Evolutionary conservation across 176 grass and related monocot species (phyloP), one percentile per base, ranked within the genome.

Genomic region (Saccharum officinarum): DNA sequence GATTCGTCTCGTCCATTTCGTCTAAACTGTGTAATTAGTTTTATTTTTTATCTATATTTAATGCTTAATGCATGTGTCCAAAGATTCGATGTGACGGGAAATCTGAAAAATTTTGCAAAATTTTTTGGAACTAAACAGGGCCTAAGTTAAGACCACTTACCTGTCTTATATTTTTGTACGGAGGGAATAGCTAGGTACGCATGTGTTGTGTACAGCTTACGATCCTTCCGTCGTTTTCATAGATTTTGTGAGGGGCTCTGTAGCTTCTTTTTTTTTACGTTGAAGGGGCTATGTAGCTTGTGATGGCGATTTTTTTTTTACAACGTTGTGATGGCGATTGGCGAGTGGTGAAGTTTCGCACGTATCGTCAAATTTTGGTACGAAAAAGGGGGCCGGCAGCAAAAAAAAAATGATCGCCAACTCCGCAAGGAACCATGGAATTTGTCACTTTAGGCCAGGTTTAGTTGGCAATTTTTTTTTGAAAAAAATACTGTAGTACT

Each of bases 331-430:
- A 57, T 22, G 7, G 54, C 20, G 52, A 52, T 38, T 5, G 0
- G 16, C 22, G 23, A 74, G 4, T 54, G 42, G 70, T 16, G n/a
- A 46, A 20, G 62, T 16, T 23, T 65, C n/a, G 60, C 31, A 20
- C 25, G 1, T 3, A 68, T 11, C 11, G 45, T n/a, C 16, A 60
- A 36, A 36, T 82, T 41, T 22, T 18, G 47, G 67, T 71, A 41
- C 47, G 67, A 55, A 15, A 16, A 15, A 0, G 7, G 45, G 4
- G 65, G 60, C 30, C 55, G 18, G 10, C 23, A 3, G 20, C 54
- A n/a, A 76, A 76, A 18, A 0, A 6, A 76, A 77, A 77, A 44
- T 30, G 61, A 40, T 63, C 60, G 47, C 83, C 83, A 85, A 40
- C 34, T n/a, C 63, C 33, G 60, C 73, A 85, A 67, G 61, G 12